These are phyloP conservation scores for Diaporthe amygdali DNA, from an alignment of 2,329 filamentous ascomycete species.

Conservation along the genomic window DNA sequence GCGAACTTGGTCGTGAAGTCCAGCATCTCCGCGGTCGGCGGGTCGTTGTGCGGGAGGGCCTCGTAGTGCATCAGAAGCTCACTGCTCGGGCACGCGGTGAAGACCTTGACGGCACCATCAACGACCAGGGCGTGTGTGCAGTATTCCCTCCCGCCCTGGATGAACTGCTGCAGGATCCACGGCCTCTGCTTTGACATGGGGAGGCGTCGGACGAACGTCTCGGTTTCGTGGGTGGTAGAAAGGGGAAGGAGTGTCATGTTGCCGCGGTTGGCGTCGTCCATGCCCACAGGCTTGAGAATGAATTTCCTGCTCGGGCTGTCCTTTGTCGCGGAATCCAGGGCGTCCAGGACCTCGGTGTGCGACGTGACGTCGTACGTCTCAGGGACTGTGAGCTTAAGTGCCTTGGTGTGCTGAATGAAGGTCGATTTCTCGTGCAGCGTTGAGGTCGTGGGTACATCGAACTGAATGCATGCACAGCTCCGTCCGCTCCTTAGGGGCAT, in stretches of 20 bases:
- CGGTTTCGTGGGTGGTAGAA: conserved; percentile 55
- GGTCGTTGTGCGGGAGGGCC: conserved; percentile 58
- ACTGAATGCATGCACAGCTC: conserved; percentile 67
- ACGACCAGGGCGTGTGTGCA: conserved; percentile 75
- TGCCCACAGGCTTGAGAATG: conserved; percentile 69
- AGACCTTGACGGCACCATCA: conserved; percentile 66
- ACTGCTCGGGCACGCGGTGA: conserved; percentile 68
- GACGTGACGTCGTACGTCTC: conserved; percentile 59
- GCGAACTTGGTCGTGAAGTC: conserved; percentile 67
- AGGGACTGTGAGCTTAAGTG: conserved; percentile 59
- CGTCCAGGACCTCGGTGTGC: conserved; percentile 54
- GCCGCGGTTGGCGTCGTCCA: conserved; percentile 64
- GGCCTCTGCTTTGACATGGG: conserved; percentile 58
- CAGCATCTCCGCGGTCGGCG: conserved; percentile 64
- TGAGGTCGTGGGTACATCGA: conserved; percentile 59
- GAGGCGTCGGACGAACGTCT: conserved; percentile 57
- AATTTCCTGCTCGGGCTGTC: conserved; percentile 48
- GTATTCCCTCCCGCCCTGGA: conserved; percentile 65
- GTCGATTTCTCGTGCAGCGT: conserved; percentile 68
- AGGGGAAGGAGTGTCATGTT: conserved; percentile 71
- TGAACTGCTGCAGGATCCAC: conserved; percentile 74
- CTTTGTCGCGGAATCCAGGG: conserved; percentile 46
- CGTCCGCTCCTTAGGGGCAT: conserved; percentile 42
- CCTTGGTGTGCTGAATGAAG: conserved; percentile 64
- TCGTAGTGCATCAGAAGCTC: conserved; percentile 71